Conservation (phyloP, 1,284 basidiomycete genomes). For the Phaffia rhodozyma region DNA sequence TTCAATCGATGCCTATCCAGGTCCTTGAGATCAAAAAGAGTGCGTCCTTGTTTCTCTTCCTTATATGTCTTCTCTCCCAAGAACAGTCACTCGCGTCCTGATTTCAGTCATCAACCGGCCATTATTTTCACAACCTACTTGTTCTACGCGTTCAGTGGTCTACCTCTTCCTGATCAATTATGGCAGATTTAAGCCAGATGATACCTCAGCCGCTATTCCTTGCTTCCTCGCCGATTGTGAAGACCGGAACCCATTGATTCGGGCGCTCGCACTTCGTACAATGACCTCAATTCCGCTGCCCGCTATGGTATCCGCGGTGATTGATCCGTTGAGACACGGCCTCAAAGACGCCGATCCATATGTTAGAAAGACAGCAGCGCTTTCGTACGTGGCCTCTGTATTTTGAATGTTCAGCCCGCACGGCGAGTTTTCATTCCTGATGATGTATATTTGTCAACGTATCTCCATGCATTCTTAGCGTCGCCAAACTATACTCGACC, state of each 20-base stretch:
- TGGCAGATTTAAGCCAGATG: slow-evolving; percentile 73
- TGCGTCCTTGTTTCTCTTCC: background rate
- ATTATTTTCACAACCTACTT: background rate
- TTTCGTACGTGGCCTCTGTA: slow-evolving; percentile 39
- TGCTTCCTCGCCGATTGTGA: slow-evolving; percentile 86
- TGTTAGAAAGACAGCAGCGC: slow-evolving; percentile 91
- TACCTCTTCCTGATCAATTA: slow-evolving; percentile 89
- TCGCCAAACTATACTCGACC: slow-evolving; percentile 64
- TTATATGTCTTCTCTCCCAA: background rate
- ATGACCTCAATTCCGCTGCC: slow-evolving; percentile 92
- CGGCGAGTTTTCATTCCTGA: background rate
- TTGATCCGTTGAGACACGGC: slow-evolving; percentile 74
- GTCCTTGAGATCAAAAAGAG: slow-evolving; percentile 49
- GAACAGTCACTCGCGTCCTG: background rate
- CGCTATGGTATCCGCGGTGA: slow-evolving; percentile 61
- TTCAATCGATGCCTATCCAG: slow-evolving; percentile 17
- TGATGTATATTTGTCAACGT: too few species aligned
- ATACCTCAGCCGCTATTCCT: slow-evolving; percentile 74
- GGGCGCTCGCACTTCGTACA: slow-evolving; percentile 82
- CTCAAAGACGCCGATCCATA: slow-evolving; percentile 84
- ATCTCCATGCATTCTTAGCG: slow-evolving; percentile 34
- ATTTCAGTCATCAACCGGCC: background rate
- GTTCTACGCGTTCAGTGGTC: slow-evolving; percentile 51
- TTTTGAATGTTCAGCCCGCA: background rate
- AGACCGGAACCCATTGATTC: slow-evolving; percentile 81